These are phyloP conservation scores for Aechmea fasciata DNA, from an alignment of 176 grass and related monocot species.

Conservation along the genomic window DNA sequence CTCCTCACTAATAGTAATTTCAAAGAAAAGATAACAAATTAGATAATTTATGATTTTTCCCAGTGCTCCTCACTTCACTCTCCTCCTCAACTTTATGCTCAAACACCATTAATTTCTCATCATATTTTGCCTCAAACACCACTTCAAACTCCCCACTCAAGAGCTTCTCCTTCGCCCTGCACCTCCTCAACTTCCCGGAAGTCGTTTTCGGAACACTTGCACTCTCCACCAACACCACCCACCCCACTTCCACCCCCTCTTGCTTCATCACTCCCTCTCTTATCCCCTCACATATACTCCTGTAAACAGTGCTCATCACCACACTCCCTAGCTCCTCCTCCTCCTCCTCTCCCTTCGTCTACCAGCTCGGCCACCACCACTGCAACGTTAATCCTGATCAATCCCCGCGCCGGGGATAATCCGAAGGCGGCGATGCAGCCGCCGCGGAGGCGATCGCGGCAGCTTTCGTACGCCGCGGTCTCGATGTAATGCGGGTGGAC, in stretches of 20 bases:
- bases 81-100: no score
- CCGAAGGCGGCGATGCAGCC: slow-evolving; percentile 34
- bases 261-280: slow-evolving; percentile 19
- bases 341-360: background rate
- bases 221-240: slow-evolving; percentile 29
- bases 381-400: background rate
- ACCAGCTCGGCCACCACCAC: slow-evolving; percentile 30
- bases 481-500: slow-evolving; percentile 46
- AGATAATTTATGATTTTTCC: no score
- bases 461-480: slow-evolving; percentile 6
- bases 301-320: background rate
- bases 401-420: background rate
- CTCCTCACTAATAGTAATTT: no score
- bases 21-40: no score
- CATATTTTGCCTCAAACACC: slow-evolving; percentile 14
- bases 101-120: no score
- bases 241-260: slow-evolving; percentile 21
- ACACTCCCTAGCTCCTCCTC: background rate
- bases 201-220: slow-evolving; percentile 47
- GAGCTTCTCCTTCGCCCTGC: slow-evolving; percentile 33
- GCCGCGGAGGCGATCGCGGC: slow-evolving; percentile 17
- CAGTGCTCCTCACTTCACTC: no score
- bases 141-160: slow-evolving; percentile 16
- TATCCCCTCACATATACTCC: slow-evolving; percentile 21
- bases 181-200: slow-evolving; percentile 50